phyloP scores from a whole-genome alignment of 2,329 filamentous ascomycete species.

The Aspergillus ibericus region DNA sequence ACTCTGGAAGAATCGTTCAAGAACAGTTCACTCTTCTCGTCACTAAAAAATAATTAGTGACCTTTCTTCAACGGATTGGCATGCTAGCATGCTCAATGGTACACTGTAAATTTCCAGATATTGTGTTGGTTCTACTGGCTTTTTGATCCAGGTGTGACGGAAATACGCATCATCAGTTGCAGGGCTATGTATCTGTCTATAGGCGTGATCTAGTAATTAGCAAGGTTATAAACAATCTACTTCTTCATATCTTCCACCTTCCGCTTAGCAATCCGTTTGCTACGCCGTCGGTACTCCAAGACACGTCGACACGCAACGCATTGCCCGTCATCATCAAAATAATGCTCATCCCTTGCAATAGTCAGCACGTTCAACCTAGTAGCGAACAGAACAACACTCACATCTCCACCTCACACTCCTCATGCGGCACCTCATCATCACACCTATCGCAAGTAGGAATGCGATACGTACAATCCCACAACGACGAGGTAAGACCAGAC shows the following conservation, averaged over 20 bases:
- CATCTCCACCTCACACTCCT: not conserved
- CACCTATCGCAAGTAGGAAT: not conserved
- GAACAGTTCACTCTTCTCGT: not conserved
- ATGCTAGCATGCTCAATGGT: not conserved
- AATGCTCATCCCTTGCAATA: conserved; percentile 9
- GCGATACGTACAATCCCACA: not conserved
- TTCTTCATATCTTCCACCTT: not conserved
- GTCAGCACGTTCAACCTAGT: not conserved
- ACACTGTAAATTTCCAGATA: no score
- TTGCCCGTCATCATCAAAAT: conserved; percentile 15
- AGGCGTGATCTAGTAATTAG: no score
- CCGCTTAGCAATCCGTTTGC: not conserved
- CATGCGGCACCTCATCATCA: not conserved
- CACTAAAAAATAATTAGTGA: not conserved
- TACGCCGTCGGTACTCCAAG: not conserved
- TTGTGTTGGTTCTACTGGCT: no score
- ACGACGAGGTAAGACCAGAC: not conserved
- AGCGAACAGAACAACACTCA: not conserved
- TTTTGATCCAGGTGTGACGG: no score
- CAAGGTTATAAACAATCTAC: not conserved
- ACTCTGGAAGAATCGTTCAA: not conserved
- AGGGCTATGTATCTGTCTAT: not conserved
- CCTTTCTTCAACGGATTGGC: not conserved
- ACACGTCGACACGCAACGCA: conserved; percentile 4
- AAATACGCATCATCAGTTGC: no score